These are phyloP conservation scores for Pseudopyricularia javanii DNA, from an alignment of 2,329 filamentous ascomycete species.

Conservation along the genomic window DNA sequence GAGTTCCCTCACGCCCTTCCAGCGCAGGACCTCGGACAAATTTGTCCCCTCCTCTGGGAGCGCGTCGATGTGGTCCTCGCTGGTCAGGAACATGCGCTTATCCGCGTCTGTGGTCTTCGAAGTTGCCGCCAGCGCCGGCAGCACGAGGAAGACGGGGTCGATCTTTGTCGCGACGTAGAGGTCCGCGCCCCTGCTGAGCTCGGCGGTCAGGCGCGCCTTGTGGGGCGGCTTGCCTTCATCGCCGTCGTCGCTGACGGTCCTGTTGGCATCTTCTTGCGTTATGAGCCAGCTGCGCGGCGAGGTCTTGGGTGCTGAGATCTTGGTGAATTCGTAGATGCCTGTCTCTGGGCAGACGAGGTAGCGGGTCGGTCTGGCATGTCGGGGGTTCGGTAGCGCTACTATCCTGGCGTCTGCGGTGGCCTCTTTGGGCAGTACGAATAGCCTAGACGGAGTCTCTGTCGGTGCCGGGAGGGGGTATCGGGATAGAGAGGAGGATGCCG, in stretches of 20 bases:
- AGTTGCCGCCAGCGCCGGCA: conserved; percentile 53
- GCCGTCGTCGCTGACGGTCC: conserved; percentile 5
- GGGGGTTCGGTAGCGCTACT: conserved; percentile 47
- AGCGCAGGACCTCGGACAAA: conserved; percentile 42
- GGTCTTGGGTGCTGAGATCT: conserved; percentile 37
- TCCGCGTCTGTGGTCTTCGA: conserved; percentile 23
- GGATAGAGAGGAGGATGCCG: conserved; percentile 16
- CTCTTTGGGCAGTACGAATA: conserved; percentile 50
- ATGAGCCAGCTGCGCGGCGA: conserved; percentile 52
- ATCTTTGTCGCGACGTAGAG: conserved; percentile 75
- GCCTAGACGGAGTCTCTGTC: conserved; percentile 30
- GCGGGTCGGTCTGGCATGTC: conserved; percentile 38
- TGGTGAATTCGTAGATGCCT: conserved; percentile 55
- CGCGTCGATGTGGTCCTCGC: conserved; percentile 61
- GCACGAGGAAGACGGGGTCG: conserved; percentile 72
- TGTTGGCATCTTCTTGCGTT: conserved; percentile 14
- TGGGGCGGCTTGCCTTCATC: background rate
- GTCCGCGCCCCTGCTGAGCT: conserved; percentile 53
- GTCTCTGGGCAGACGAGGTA: conserved; percentile 50
- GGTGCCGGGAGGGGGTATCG: conserved; percentile 28
- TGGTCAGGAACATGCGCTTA: conserved; percentile 54
- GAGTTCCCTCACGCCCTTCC: conserved; percentile 27
- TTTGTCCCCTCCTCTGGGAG: conserved; percentile 32
- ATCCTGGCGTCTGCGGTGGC: conserved; percentile 42
- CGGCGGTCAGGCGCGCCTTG: background rate